These are phyloP conservation scores for Leucaena leucocephala DNA, from an alignment of 306 rosid genomes.

Conservation along the genomic window DNA sequence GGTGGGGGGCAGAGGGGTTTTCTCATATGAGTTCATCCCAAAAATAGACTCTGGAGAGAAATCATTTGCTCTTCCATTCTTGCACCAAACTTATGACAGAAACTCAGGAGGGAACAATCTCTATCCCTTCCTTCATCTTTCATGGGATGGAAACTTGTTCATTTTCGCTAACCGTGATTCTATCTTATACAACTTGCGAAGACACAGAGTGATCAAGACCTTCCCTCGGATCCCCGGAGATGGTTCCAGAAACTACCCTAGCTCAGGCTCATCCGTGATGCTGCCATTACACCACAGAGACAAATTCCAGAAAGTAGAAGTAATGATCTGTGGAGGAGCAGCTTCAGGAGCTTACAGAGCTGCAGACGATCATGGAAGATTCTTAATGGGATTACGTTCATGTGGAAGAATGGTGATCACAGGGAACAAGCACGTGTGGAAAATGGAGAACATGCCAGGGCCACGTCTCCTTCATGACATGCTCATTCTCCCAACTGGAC, in stretches of 20 bases:
- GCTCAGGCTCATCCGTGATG: constrained; percentile 76
- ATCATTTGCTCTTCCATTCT: constrained; percentile 59
- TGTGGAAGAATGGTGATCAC: constrained; percentile 90
- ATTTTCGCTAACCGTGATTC: constrained; percentile 78
- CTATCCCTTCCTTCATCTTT: constrained; percentile 82
- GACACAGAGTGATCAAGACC: constrained; percentile 59
- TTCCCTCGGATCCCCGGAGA: constrained; percentile 73
- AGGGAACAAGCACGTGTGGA: constrained; percentile 61
- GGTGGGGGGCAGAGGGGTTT: constrained; percentile 73
- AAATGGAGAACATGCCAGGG: constrained; percentile 79
- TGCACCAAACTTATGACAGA: constrained; percentile 54
- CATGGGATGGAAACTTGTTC: constrained; percentile 75
- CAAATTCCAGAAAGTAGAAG: constrained; percentile 55
- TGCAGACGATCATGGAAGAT: constrained; percentile 40
- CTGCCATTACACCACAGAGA: constrained; percentile 72
- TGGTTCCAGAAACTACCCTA: constrained; percentile 77
- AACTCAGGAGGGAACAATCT: constrained; percentile 58
- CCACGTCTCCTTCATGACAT: constrained; percentile 78
- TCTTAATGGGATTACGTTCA: constrained; percentile 57
- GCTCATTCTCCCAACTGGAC: constrained; percentile 72
- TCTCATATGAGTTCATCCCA: constrained; percentile 70
- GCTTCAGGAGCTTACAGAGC: constrained; percentile 61
- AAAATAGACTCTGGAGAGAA: constrained; percentile 44
- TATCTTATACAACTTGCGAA: constrained; percentile 55
- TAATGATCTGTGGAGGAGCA: constrained; percentile 88